Percentiles rank a stretch among this genome's conserved stretches.
Conservation (phyloP, 805 yeast genomes). For the Starmerella asiatica region DNA sequence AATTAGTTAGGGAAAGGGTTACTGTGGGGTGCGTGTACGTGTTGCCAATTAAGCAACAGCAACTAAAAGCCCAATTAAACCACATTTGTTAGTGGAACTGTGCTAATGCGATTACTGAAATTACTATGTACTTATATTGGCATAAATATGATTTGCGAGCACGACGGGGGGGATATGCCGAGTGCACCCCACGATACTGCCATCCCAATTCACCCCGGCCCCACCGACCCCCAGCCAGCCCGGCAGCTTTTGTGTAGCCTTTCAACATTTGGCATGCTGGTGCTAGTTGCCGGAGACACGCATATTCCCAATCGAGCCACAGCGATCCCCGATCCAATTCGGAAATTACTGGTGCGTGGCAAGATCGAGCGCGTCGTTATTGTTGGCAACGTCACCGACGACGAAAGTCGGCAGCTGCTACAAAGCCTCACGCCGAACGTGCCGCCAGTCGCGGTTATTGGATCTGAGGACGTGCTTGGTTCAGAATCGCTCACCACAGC, state of each 20-base stretch:
- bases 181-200: too few species aligned
- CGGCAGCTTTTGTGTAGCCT: neutral
- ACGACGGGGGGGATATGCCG: neutral
- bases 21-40: too few species aligned
- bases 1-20: too few species aligned
- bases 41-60: too few species aligned
- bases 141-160: too few species aligned
- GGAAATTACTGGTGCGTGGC: slow-evolving; percentile 65
- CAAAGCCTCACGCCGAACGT: slow-evolving; percentile 51
- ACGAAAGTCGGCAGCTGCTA: slow-evolving; percentile 49
- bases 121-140: too few species aligned
- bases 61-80: too few species aligned
- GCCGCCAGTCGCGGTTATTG: slow-evolving; percentile 54
- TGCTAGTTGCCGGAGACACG: slow-evolving; percentile 77
- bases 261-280: slow-evolving; percentile 52
- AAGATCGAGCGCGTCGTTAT: slow-evolving; percentile 76
- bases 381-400: slow-evolving; percentile 66
- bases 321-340: slow-evolving; percentile 41
- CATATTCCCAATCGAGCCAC: slow-evolving; percentile 78
- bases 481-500: slow-evolving; percentile 42
- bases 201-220: neutral
- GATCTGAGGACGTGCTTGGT: slow-evolving; percentile 54
- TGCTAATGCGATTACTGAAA: too few species aligned
- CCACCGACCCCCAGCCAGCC: neutral
- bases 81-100: too few species aligned